phyloP scores from a whole-genome alignment of 257 asterid genomes.

The Nicotiana noctiflora region DNA sequence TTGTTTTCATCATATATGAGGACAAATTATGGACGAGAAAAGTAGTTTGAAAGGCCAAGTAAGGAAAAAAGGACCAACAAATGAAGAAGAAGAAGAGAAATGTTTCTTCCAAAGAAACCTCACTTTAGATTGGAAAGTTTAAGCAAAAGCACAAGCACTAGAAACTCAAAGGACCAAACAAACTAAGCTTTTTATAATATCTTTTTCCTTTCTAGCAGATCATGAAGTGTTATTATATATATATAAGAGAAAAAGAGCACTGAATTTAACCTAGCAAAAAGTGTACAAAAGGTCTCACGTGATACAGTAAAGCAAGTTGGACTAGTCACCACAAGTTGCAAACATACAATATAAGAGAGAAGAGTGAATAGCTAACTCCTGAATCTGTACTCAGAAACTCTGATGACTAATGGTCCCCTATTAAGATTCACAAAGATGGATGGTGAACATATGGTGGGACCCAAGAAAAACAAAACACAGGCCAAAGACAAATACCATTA shows the following conservation, averaged over 20 bases:
- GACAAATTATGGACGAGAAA: not conserved
- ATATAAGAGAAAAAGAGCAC: not conserved
- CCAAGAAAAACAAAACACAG: not conserved
- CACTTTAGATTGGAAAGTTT: constrained; percentile 17
- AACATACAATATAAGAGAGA: no score
- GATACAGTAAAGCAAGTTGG: not conserved
- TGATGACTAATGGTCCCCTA: not conserved
- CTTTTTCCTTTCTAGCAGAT: not conserved
- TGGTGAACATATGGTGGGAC: constrained; percentile 14
- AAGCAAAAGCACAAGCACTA: constrained; percentile 21
- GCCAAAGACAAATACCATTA: constrained; percentile 2
- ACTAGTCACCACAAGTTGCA: not conserved
- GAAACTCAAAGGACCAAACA: constrained; percentile 16
- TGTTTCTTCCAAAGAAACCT: constrained; percentile 11
- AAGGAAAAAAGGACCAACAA: not conserved
- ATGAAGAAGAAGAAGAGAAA: not conserved
- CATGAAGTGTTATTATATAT: not conserved
- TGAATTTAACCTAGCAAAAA: not conserved
- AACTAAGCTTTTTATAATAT: not conserved
- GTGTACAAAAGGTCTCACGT: not conserved
- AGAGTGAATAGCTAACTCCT: constrained; percentile 3
- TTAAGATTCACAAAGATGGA: constrained; percentile 15
- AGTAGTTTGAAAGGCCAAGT: not conserved
- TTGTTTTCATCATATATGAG: not conserved
- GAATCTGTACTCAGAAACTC: not conserved